Conservation (phyloP, 352 stramenopile genomes). For the Pythium oligandrum region DNA sequence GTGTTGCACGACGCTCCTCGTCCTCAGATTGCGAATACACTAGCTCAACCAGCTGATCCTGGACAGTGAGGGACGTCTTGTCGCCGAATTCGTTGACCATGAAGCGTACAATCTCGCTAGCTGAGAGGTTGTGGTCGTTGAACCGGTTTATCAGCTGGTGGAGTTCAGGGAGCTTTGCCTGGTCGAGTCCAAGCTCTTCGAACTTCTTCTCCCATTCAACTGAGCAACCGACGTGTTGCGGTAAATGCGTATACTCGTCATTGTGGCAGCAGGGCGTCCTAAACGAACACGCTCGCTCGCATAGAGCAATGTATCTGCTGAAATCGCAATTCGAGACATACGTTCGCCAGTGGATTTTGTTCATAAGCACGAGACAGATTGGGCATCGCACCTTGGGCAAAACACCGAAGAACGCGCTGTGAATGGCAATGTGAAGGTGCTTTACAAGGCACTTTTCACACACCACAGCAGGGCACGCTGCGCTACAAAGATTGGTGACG, state of each 20-base stretch:
- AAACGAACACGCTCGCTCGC: background rate
- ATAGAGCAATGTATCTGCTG: slow-evolving; percentile 5
- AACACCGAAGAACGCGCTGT: slow-evolving; percentile 11
- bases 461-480: slow-evolving; percentile 12
- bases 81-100: slow-evolving; percentile 1
- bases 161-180: slow-evolving; percentile 5
- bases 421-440: slow-evolving; percentile 10
- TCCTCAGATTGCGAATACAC: slow-evolving; percentile 5
- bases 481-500: slow-evolving; percentile 12
- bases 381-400: slow-evolving; percentile 19
- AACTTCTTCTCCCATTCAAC: background rate
- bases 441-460: slow-evolving; percentile 12
- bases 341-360: slow-evolving; percentile 15
- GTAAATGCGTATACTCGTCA: background rate
- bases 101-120: slow-evolving; percentile 2
- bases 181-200: background rate
- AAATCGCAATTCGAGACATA: background rate
- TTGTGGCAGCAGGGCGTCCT: background rate
- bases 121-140: slow-evolving; percentile 9
- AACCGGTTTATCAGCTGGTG: slow-evolving; percentile 4
- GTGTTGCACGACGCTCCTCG: slow-evolving; percentile 18
- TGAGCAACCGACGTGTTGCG: no score
- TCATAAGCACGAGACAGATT: slow-evolving; percentile 19
- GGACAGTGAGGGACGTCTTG: slow-evolving; percentile 11
- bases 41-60: background rate